A percentile compares a stretch with the other conserved stretches of the same genome.
These are phyloP conservation scores for Phellopilus nigrolimitatus DNA, from an alignment of 1,284 basidiomycete species.

Conservation along the genomic window DNA sequence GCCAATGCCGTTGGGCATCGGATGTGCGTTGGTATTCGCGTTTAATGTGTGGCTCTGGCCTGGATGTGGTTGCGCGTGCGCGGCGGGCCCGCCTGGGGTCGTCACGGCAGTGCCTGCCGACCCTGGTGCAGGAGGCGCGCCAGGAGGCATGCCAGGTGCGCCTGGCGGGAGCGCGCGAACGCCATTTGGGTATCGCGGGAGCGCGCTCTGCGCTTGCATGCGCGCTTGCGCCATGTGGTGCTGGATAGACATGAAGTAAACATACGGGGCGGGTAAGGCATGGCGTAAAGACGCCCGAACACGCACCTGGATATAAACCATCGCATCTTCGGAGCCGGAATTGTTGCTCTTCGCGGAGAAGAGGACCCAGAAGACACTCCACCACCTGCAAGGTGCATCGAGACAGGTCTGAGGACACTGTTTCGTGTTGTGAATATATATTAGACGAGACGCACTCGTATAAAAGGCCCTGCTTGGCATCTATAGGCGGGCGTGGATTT, in stretches of 20 bases:
- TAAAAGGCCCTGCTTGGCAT: conserved; percentile 73
- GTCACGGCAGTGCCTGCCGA: conserved; percentile 21
- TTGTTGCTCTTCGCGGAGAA: conserved; percentile 72
- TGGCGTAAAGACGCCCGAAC: conserved; percentile 11
- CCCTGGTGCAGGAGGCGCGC: conserved; percentile 1
- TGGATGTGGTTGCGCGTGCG: conserved; percentile 17
- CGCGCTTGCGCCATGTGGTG: conserved; percentile 23
- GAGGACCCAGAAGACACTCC: conserved; percentile 81
- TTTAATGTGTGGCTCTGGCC: conserved; percentile 9
- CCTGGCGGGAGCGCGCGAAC: conserved; percentile 18
- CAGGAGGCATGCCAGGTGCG: conserved; percentile 6
- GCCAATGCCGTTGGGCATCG: conserved; percentile 30
- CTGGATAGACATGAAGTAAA: conserved; percentile 35
- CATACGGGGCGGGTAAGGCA: conserved; percentile 17
- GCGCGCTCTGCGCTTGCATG: conserved; percentile 30
- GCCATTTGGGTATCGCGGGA: conserved; percentile 23
- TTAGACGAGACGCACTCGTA: conserved; percentile 58
- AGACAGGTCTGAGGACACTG: background rate
- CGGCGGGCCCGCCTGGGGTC: conserved; percentile 20
- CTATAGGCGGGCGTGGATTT: conserved; percentile 65
- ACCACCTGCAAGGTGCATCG: conserved; percentile 51
- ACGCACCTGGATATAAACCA: conserved; percentile 63
- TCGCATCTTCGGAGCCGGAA: conserved; percentile 58
- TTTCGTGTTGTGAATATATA: background rate
- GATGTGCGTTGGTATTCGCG: conserved; percentile 22